phyloP scores from a whole-genome alignment of 768 basidiomycete genomes.

The Russula ochroleuca region DNA sequence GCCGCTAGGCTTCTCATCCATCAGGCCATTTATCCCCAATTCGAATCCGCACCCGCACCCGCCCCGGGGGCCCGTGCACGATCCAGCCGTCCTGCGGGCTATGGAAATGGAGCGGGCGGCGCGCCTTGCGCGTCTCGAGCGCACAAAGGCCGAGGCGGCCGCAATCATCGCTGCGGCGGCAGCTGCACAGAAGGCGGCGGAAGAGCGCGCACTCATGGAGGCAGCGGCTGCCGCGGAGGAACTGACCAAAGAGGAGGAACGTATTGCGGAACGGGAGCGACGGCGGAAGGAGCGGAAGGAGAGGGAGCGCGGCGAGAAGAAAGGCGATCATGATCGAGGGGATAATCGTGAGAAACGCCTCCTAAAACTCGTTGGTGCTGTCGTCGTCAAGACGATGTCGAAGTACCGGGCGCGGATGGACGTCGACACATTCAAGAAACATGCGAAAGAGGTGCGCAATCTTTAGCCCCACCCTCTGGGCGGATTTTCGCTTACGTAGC shows the following conservation, averaged over 20 bases:
- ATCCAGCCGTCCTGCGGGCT: background rate
- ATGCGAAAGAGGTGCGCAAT: conserved; percentile 82
- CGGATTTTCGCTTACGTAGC: background rate
- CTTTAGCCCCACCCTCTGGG: too few species aligned
- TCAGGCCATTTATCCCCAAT: background rate
- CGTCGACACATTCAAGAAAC: conserved; percentile 84
- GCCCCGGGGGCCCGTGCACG: background rate
- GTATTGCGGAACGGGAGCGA: conserved; percentile 32
- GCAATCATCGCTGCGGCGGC: conserved; percentile 42
- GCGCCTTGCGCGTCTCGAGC: conserved; percentile 18
- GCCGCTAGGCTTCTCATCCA: conserved; percentile 28
- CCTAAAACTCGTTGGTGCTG: conserved; percentile 75
- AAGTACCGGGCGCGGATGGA: conserved; percentile 76
- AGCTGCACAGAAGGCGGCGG: conserved; percentile 30
- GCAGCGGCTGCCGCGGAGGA: conserved; percentile 30
- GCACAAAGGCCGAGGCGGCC: conserved; percentile 34
- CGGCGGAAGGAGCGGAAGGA: conserved; percentile 28
- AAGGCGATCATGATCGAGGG: conserved; percentile 47
- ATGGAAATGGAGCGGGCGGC: conserved; percentile 12
- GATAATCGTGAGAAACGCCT: conserved; percentile 76
- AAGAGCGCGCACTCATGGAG: conserved; percentile 28
- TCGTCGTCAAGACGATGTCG: conserved; percentile 91
- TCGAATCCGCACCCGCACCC: background rate
- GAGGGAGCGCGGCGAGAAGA: conserved; percentile 32
- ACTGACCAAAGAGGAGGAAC: conserved; percentile 24